phyloP scores from a whole-genome alignment of 2,329 filamentous ascomycete species.

The Tolypocladium cylindrosporum region DNA sequence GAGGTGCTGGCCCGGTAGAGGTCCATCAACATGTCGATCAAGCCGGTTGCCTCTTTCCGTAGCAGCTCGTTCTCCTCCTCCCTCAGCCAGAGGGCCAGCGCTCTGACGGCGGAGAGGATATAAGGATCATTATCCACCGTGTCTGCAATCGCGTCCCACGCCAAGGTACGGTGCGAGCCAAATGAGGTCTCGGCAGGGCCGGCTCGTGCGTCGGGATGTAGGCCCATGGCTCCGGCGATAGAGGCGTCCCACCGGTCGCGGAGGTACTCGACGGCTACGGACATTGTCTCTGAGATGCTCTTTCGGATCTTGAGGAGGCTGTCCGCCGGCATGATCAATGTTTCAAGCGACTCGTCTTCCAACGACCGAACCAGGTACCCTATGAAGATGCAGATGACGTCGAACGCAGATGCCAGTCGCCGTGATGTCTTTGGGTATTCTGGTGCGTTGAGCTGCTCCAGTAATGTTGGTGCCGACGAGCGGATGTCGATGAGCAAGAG shows the following conservation, averaged over 20 bases:
- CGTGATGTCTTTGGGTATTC: constrained; percentile 40
- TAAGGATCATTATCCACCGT: constrained; percentile 44
- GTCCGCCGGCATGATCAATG: constrained; percentile 42
- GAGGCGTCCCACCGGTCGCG: constrained; percentile 62
- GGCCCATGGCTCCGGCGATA: constrained; percentile 49
- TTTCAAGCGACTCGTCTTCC: constrained; percentile 33
- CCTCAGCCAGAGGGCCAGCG: constrained; percentile 55
- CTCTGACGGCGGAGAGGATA: constrained; percentile 45
- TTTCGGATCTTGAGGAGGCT: constrained; percentile 51
- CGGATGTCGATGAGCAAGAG: constrained; percentile 58
- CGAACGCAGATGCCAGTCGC: constrained; percentile 50
- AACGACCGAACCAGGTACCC: constrained; percentile 45
- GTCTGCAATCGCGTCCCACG: constrained; percentile 47
- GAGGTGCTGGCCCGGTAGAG: constrained; percentile 37
- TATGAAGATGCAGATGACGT: constrained; percentile 51
- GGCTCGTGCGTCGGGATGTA: constrained; percentile 46
- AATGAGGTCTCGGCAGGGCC: constrained; percentile 31
- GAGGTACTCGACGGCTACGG: constrained; percentile 53
- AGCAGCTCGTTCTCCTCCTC: constrained; percentile 56
- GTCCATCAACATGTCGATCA: constrained; percentile 55
- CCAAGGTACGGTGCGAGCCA: constrained; percentile 37
- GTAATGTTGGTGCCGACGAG: constrained; percentile 49
- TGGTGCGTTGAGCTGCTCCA: constrained; percentile 45
- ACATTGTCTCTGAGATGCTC: constrained; percentile 52
- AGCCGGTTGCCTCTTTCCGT: constrained; percentile 43